A percentile compares a stretch with the other conserved stretches of the same genome.
Evolutionary conservation across 805 yeast species (phyloP).

Genomic region (Candida oleophila): DNA sequence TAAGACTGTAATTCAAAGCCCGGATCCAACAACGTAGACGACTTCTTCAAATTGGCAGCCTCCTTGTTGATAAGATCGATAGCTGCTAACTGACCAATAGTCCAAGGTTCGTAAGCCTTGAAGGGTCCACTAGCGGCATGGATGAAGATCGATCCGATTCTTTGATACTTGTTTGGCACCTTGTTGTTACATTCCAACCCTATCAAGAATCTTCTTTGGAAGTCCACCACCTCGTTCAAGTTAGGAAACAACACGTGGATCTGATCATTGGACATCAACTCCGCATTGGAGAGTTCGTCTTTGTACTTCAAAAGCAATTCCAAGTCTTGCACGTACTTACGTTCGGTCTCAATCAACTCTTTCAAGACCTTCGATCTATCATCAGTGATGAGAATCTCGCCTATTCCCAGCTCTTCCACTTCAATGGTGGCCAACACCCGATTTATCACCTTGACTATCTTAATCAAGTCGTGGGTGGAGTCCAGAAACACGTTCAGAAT

Average conservation of each 20-base stretch:
- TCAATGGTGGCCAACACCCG: conserved; percentile 40
- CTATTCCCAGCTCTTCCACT: conserved; percentile 10
- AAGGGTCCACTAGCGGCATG: conserved; percentile 81
- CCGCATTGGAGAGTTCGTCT: conserved; percentile 62
- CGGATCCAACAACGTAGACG: conserved; percentile 68
- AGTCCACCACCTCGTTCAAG: conserved; percentile 78
- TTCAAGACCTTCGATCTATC: conserved; percentile 74
- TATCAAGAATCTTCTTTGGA: conserved; percentile 83
- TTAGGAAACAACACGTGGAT: conserved; percentile 84
- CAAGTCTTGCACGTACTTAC: conserved; percentile 89
- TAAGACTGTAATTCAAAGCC: conserved; percentile 87
- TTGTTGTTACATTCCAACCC: conserved; percentile 87
- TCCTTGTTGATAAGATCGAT: conserved; percentile 74
- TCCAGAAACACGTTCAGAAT: conserved; percentile 87
- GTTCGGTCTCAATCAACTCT: conserved; percentile 85
- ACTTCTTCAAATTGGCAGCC: conserved; percentile 51
- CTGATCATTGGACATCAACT: conserved; percentile 73
- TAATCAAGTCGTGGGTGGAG: conserved; percentile 72
- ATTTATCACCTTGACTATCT: conserved; percentile 71
- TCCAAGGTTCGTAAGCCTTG: conserved; percentile 90
- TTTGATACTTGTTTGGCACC: conserved; percentile 70
- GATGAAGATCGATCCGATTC: conserved; percentile 85
- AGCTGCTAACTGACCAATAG: conserved; percentile 85
- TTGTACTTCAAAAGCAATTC: conserved; percentile 71
- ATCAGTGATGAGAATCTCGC: conserved; percentile 41